phyloP scores from a whole-genome alignment of 768 basidiomycete species.

The Dacryopinax spathularia region DNA sequence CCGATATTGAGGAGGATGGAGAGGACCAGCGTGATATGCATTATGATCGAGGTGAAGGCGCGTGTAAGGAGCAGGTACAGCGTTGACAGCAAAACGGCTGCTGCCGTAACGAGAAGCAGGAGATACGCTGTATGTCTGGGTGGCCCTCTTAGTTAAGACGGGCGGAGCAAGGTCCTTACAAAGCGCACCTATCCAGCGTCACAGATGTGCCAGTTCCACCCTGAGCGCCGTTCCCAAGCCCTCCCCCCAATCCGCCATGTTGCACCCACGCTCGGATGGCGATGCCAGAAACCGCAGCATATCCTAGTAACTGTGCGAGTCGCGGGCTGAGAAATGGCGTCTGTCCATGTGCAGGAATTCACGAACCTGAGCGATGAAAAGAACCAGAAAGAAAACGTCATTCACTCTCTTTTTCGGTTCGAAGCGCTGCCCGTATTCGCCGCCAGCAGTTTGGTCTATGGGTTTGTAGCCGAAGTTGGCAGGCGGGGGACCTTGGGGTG shows the following conservation, averaged over 20 bases:
- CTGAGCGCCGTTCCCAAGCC: conserved; percentile 34
- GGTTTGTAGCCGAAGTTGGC: background rate
- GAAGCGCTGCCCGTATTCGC: conserved; percentile 20
- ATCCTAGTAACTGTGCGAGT: conserved; percentile 43
- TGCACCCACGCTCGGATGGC: conserved; percentile 48
- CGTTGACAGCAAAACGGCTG: conserved; percentile 50
- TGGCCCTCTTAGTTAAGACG: background rate
- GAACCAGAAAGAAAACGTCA: conserved; percentile 53
- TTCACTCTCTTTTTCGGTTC: conserved; percentile 47
- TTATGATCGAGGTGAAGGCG: conserved; percentile 55
- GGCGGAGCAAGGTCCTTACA: background rate
- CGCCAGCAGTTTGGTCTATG: conserved; percentile 15
- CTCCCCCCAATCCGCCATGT: conserved; percentile 55
- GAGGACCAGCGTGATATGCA: conserved; percentile 59
- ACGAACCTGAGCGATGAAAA: conserved; percentile 57
- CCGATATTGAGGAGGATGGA: conserved; percentile 53
- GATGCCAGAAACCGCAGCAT: conserved; percentile 51
- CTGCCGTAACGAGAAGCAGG: conserved; percentile 56
- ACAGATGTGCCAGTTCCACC: conserved; percentile 37
- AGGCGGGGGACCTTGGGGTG: conserved; percentile 3
- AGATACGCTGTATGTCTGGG: conserved; percentile 58
- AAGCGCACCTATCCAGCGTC: conserved; percentile 49
- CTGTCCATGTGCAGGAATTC: background rate
- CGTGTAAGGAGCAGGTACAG: conserved; percentile 57
- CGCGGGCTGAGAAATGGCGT: background rate